Base-by-base conservation (phyloP, 352 stramenopile species). In the Globisporangium mamillatum region DNA sequence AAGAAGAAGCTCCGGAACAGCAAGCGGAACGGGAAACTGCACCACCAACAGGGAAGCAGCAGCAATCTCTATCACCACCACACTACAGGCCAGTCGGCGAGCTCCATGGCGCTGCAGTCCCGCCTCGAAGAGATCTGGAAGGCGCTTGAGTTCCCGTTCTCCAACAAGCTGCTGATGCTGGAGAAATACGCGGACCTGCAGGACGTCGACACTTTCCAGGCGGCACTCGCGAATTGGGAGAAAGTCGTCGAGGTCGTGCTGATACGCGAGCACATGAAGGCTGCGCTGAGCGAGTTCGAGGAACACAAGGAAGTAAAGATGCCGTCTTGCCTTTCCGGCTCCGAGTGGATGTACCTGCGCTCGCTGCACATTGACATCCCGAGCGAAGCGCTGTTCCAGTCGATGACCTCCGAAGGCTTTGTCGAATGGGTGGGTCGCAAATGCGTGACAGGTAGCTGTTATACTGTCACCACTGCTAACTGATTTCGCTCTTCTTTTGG, bases 111-210 rank as follows among this genome's bases (percentile, higher is more conserved):
- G 50, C 67, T 92, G 20, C 82, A 91, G 58, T 50, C 69, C 48
- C 84, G 82, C 2, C 64, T 92, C 2, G 84, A 92, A 61, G 70
- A 75, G 14, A 67, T 92, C 18, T 92, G 82, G 81, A 62, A 61
- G 6, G 71, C 66, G 24, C 71, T 92, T 32, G 82, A 88, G 46
- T 88, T 92, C 27, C 82, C 84, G 1, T 92, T 87, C 50, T 86
- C 79, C 3, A 69, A 76, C 50, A 84, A 85, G 52, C 65, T 92
- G 25, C 41, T 74, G 10, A 92, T 92, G 84, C 70, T 90, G 24
- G 82, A 91, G 50, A 86, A 86, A 25, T 77, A 88, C 29, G 84
- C 82, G 4, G 76, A 76, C 4, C n/a, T 82, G 20, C 72, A 83
- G 53, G 80, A 89, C 27, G 68, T 78, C 0, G 78, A 87, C 12